Base-by-base conservation (phyloP, 257 asterid genomes). In the Solanum corneliomulleri region DNA sequence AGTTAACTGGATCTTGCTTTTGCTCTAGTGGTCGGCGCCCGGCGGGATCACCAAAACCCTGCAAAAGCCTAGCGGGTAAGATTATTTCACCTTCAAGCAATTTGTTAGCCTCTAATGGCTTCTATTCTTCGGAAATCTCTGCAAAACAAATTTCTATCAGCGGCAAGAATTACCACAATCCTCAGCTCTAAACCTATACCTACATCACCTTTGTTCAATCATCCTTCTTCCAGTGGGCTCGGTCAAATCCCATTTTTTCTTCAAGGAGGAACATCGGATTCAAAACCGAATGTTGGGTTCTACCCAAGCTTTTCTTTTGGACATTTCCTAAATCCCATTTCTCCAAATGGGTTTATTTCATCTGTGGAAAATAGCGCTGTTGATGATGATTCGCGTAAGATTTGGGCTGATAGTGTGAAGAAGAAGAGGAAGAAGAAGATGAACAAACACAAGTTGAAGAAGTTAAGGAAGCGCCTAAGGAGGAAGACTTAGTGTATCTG, bases 361-460 rank as follows among this genome's bases (percentile, higher is more conserved):
- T 35, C 60, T 84, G 91, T 88, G 88, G 71, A 44, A 3, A 90
- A 72, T 78, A 94, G 75, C 39, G 85, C 39, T 25, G 89, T 13
- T 47, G 62, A 84, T 82, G 93, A 88, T 10, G 98, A 92, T 71
- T 66, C 92, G 13, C 87, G 37, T 69, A 86, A 91, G 76, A 88
- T 96, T 39, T 93, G 94, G 90, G 97, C 98, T 23, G 98, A 95
- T 76, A 95, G 98, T 87, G 96, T 94, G 88, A 96, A 96, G 93
- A 94, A 96, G 94, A 96, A 96, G 98, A 91, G 99, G 88, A 94
- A 93, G 86, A 94, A 35, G 94, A 96, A 94, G 95, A 96, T 96
- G 99, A 96, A 93, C 89, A 94, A 96, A 93, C 99, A 94, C 91
- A 96, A 96, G 91, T 74, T 96, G 92, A 93, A 91, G 97, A 96